These are phyloP conservation scores for Lepidium campestre DNA, from an alignment of 441 rosid genomes.

Conservation along the genomic window DNA sequence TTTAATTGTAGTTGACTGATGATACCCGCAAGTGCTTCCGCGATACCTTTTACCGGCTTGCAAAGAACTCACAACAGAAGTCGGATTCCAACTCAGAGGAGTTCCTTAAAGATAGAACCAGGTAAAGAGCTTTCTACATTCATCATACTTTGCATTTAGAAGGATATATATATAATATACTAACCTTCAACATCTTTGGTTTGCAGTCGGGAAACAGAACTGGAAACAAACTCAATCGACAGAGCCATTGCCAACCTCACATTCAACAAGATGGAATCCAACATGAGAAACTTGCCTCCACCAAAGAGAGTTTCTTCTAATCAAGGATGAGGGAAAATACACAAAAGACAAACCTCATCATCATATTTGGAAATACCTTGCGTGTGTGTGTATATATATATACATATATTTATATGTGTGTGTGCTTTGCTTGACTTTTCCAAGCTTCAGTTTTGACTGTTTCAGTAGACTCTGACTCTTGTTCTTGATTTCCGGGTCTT, in stretches of 20 bases:
- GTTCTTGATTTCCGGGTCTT: neutral
- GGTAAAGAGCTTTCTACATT: conserved; percentile 2
- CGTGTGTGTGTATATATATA: neutral
- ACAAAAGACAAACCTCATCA: neutral
- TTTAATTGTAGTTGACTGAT: conserved; percentile 44
- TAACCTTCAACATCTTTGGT: neutral
- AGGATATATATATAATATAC: neutral
- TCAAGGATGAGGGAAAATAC: neutral
- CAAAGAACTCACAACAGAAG: conserved; percentile 46
- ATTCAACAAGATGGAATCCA: conserved; percentile 57
- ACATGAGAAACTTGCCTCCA: conserved; percentile 28
- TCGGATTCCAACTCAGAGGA: neutral
- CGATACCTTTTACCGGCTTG: conserved; percentile 84
- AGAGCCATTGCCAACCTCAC: conserved; percentile 74
- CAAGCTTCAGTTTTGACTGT: conserved; percentile 30
- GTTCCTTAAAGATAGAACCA: neutral
- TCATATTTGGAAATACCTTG: neutral
- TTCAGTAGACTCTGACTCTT: conserved; percentile 1
- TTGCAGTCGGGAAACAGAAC: conserved; percentile 40
- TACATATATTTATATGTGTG: neutral
- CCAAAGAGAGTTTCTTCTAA: conserved; percentile 13
- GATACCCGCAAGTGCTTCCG: conserved; percentile 72
- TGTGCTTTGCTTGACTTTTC: neutral
- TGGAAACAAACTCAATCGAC: conserved; percentile 72
- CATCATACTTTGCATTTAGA: neutral